phyloP scores from a whole-genome alignment of 2,329 filamentous ascomycete genomes.

The Diaporthe sp. region DNA sequence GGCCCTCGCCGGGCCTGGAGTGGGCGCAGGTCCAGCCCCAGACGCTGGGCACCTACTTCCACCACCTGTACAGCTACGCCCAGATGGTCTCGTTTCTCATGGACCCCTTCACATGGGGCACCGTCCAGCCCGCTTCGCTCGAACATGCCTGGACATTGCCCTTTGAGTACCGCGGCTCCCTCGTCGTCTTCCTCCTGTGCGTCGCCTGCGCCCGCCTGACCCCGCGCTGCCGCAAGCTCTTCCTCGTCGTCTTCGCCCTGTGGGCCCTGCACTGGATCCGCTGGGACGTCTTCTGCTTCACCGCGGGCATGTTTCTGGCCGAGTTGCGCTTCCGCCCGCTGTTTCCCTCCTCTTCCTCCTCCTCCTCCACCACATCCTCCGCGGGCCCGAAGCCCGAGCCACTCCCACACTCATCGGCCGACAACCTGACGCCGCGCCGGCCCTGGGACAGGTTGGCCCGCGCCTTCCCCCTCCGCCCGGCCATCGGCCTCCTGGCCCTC shows the following conservation, averaged over 20 bases:
- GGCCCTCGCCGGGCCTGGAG: neutral
- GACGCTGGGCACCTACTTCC: conserved; percentile 10
- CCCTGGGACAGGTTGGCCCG: conserved; percentile 34
- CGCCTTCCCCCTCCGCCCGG: conserved; percentile 47
- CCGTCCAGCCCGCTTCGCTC: neutral
- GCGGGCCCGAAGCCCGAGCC: conserved; percentile 42
- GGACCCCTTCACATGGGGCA: conserved; percentile 20
- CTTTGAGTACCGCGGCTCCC: conserved; percentile 49
- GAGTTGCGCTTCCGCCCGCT: conserved; percentile 45
- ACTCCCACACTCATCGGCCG: neutral
- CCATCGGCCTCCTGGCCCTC: conserved; percentile 51
- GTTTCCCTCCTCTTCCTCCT: neutral
- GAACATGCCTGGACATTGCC: conserved; percentile 53
- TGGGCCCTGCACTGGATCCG: conserved; percentile 44
- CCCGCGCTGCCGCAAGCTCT: conserved; percentile 42
- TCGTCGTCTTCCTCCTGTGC: conserved; percentile 49
- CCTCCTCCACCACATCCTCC: neutral
- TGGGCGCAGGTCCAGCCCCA: conserved; percentile 15
- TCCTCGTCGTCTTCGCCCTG: conserved; percentile 42
- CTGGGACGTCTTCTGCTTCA: conserved; percentile 51
- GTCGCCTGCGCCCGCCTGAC: conserved; percentile 43
- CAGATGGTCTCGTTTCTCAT: conserved; percentile 13
- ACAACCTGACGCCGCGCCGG: neutral
- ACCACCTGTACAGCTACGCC: conserved; percentile 1
- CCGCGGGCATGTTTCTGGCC: conserved; percentile 49